phyloP scores from a whole-genome alignment of 441 rosid genomes.

The Eutrema salsugineum region DNA sequence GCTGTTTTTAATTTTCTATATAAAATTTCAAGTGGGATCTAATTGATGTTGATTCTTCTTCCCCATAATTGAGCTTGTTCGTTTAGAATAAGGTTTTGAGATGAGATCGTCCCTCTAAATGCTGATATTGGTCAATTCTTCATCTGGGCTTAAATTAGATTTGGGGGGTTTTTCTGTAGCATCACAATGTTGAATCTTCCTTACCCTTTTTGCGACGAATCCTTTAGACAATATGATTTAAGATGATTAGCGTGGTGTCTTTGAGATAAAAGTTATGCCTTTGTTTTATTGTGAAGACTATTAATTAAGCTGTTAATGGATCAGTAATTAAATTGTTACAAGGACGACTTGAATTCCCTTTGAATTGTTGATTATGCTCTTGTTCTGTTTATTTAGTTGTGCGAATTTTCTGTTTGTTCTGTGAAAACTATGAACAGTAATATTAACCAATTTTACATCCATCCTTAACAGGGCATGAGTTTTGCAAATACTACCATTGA shows the following conservation, averaged over 20 bases:
- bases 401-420: neutral
- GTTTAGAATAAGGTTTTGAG: neutral
- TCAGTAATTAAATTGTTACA: neutral
- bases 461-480: slow-evolving; percentile 12
- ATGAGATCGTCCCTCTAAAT: neutral
- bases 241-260: neutral
- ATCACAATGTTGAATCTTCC: neutral
- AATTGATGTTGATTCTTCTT: neutral
- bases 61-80: neutral
- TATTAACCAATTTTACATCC: neutral
- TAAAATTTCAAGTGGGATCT: neutral
- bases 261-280: neutral
- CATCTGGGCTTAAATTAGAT: neutral
- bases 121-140: neutral
- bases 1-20: neutral
- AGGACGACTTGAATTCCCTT: neutral
- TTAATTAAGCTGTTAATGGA: neutral
- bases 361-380: neutral
- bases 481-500: slow-evolving; percentile 12
- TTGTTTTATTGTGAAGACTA: neutral
- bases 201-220: neutral
- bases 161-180: neutral
- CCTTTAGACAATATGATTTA: neutral
- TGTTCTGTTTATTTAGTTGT: neutral
- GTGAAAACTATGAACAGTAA: neutral